Evolutionary conservation across 148 eudicot species (phyloP), one percentile per base, ranked within the genome.

Genomic region (Chenopodium berlandieri): DNA sequence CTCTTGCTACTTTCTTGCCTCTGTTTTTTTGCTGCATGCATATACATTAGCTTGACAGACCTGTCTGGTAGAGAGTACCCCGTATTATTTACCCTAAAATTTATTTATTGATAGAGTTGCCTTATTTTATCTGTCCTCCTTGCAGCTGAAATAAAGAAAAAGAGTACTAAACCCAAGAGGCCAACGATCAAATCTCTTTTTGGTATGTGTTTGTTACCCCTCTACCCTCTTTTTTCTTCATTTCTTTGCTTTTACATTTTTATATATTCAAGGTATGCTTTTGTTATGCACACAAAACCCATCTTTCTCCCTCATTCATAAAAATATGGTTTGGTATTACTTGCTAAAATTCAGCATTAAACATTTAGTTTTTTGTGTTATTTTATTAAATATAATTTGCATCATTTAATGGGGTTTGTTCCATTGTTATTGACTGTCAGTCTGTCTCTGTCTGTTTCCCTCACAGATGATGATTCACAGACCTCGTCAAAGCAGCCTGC

Each of bases 101-200:
- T 32, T 40, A 40, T 13, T 37, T 20, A 48, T 70, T 8, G 31
- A 10, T 19, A 25, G 37, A 48, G 19, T 56, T 37, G 2, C 47
- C 30, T 71, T 81, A 48, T 84, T 66, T 40, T 22, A 22, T 54
- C n/a, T 54, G 34, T 78, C 31, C 56, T 68, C 62, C 78, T 82
- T 89, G 80, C 94, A 95, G 98, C 94, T 85, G 92, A 95, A 88
- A 83, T 95, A 82, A 95, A 90, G 93, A 95, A 93, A 88, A 95
- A 93, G 91, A 91, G 86, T 85, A 88, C 86, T 84, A 95, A 95
- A 84, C 82, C 94, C 68, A 95, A 93, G 89, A 89, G 97, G 83
- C 98, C 98, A 20, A 95, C 98, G 17, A 94, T 95, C 85, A 94
- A 92, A 86, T 87, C 98, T 71, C 98, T 95, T 70, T 95, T 95